Base-by-base conservation (phyloP, 768 basidiomycete species). In the Tricholomella constricta region DNA sequence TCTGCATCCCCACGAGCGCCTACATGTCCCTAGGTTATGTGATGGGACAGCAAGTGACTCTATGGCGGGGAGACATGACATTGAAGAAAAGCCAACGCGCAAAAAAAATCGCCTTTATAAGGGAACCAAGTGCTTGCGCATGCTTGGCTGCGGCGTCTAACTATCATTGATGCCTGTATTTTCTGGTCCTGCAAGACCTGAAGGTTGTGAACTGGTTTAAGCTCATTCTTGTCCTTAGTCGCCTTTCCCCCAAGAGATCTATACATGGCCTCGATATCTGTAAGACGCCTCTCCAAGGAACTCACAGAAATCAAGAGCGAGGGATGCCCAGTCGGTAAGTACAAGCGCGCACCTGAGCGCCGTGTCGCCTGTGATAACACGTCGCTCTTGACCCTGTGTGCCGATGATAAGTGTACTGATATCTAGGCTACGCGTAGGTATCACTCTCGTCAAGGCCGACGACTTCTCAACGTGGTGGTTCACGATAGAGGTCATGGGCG, bases 401-500 rank as follows among this genome's bases (percentile, higher is more conserved):
- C 17, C 15, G 40, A 51, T 47, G 59, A 25, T 44, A 5, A 23
- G 60, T n/a, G 14, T 12, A 48, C 50, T 61, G 12, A 53, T 32
- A 8, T 14, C 7, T 48, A 26, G n/a, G 20, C 4, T 32, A 17
- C 20, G 37, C 27, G n/a, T 62, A 89, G 91, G 92, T 32, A 91
- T 94, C 61, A 80, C 73, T 51, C 78, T 94, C 22, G 62, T 89
- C 36, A 78, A 79, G 48, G 89, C 91, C 4, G 88, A 92, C 48
- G 85, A 93, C 71, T 86, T 92, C 60, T 70, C 79, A 57, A 85
- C 78, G 25, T 94, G 92, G 92, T 68, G 77, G 62, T 84, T 94
- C 64, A 79, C 85, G 2, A 83, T 94, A 63, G 84, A 91, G 67
- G 87, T 94, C 47, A 80, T 92, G 75, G 93, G 93, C 20, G 88